A percentile compares a stretch with the other conserved stretches of the same genome.
Evolutionary conservation across 2,329 filamentous ascomycete species (phyloP).

Genomic region (Botrytis sinoallii): DNA sequence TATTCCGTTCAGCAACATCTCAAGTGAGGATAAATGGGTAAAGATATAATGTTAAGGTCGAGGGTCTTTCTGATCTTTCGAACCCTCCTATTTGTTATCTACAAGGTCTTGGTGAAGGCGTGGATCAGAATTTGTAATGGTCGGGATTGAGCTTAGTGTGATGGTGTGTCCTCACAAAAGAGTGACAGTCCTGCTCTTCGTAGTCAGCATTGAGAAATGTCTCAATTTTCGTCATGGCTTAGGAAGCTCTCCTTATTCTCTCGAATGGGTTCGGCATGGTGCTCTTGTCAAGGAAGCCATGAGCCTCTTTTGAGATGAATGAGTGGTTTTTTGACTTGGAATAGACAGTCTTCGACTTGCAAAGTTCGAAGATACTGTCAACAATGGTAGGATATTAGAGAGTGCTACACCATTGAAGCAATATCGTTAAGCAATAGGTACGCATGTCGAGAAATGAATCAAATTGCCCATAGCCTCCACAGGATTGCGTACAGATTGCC

Average conservation of each 20-base stretch:
- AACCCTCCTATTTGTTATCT: fast-evolving
- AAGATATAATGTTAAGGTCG: neutral
- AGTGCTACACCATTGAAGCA: neutral
- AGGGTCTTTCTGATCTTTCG: neutral
- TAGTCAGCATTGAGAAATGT: neutral
- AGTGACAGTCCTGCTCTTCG: neutral
- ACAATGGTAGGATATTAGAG: neutral
- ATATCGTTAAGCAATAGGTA: neutral
- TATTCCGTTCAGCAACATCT: neutral
- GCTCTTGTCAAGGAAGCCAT: neutral
- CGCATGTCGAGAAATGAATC: neutral
- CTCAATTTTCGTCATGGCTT: neutral
- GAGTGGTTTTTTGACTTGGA: neutral
- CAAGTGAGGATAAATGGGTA: neutral
- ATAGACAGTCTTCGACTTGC: neutral
- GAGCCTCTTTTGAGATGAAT: neutral
- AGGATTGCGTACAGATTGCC: neutral
- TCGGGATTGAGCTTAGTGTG: neutral
- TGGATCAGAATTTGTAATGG: neutral
- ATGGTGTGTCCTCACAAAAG: neutral
- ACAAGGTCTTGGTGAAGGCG: neutral
- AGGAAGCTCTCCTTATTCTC: neutral
- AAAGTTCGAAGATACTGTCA: neutral
- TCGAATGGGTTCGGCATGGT: neutral
- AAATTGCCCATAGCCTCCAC: neutral